Percentiles rank a stretch among this genome's conserved stretches.
Conservation (phyloP, 768 basidiomycete genomes). For the Collybia nuda region DNA sequence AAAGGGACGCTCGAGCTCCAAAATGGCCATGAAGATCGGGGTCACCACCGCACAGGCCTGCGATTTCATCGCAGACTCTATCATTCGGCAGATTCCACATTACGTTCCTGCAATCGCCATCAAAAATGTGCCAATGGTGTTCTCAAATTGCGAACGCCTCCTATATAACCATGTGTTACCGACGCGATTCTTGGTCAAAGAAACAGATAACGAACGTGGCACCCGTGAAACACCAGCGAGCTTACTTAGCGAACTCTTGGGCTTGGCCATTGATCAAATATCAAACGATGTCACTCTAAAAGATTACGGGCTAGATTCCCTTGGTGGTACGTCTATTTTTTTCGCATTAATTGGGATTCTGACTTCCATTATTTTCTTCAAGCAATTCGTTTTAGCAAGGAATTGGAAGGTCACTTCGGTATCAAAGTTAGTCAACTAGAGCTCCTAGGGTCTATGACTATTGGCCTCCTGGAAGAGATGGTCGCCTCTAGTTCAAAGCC, state of each 20-base stretch:
- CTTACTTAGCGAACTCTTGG: neutral
- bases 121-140: neutral
- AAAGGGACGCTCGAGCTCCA: slow-evolving; percentile 3
- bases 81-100: slow-evolving; percentile 1
- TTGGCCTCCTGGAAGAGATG: neutral
- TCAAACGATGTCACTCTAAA: neutral
- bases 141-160: neutral
- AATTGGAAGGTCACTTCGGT: neutral
- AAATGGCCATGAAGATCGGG: neutral
- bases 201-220: neutral
- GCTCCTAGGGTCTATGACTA: neutral
- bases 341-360: neutral
- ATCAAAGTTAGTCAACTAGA: slow-evolving; percentile 2
- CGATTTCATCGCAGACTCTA: neutral
- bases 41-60: neutral
- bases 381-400: slow-evolving; percentile 1
- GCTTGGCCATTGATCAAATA: neutral
- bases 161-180: neutral
- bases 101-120: slow-evolving; percentile 1
- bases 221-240: neutral
- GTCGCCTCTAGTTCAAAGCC: neutral
- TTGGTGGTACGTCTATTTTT: neutral
- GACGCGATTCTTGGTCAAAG: neutral
- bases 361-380: neutral
- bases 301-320: neutral